Conservation (phyloP, 441 rosid genomes). For the Mallotus japonicus region DNA sequence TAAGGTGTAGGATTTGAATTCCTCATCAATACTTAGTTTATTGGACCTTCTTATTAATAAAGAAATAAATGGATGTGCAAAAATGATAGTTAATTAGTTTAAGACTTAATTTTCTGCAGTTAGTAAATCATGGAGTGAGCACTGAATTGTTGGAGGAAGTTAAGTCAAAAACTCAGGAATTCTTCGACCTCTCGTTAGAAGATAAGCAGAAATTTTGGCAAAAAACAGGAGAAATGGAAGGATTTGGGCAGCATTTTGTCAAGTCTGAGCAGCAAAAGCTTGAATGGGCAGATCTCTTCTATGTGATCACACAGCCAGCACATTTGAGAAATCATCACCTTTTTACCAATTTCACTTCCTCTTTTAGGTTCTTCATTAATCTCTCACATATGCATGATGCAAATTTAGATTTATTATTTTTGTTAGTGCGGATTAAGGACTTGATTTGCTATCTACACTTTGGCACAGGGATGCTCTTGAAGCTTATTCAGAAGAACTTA, state of each 20-base stretch:
- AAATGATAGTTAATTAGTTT: no score
- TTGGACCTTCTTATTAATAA: no score
- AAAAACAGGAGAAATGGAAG: constrained; percentile 25
- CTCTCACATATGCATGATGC: background rate
- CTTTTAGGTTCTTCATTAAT: constrained; percentile 4
- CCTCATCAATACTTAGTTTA: no score
- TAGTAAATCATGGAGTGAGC: constrained; percentile 38
- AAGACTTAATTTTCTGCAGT: constrained; percentile 12
- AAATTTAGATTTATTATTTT: no score
- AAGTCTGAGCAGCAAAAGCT: constrained; percentile 35
- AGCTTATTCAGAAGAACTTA: constrained; percentile 33
- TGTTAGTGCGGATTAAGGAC: no score
- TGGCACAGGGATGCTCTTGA: constrained; percentile 34
- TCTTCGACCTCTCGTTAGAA: constrained; percentile 32
- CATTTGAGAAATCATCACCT: constrained; percentile 17
- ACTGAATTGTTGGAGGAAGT: constrained; percentile 21
- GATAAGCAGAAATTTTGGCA: constrained; percentile 36
- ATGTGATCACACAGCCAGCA: constrained; percentile 19
- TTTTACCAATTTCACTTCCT: constrained; percentile 8
- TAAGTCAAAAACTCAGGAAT: constrained; percentile 19
- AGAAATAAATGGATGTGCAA: no score
- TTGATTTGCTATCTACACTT: background rate
- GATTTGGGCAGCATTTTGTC: constrained; percentile 37
- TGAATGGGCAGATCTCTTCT: constrained; percentile 24
- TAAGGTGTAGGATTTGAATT: no score